Conservation (phyloP, 768 basidiomycete species). For the Russula emetica region DNA sequence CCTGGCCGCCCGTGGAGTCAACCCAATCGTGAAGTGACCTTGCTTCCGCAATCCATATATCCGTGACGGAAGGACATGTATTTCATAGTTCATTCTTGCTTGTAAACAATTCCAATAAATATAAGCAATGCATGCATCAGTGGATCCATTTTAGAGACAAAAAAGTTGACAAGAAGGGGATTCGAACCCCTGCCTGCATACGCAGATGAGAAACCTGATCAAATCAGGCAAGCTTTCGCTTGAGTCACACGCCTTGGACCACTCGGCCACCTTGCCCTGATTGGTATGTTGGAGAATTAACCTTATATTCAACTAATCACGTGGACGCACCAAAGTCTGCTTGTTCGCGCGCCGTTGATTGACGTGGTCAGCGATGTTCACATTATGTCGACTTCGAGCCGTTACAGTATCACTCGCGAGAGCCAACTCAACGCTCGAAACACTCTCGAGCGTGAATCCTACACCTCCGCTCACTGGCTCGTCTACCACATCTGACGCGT, state of each 20-base stretch:
- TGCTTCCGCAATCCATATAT: no score
- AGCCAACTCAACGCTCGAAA: constrained; percentile 22
- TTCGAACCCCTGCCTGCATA: constrained; percentile 33
- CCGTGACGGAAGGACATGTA: neutral
- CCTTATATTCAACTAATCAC: neutral
- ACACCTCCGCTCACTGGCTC: neutral
- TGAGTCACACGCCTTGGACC: constrained; percentile 35
- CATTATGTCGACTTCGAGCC: constrained; percentile 19
- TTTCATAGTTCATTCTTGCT: neutral
- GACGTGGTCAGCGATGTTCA: constrained; percentile 15
- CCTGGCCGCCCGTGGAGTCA: constrained; percentile 50
- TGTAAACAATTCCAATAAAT: neutral
- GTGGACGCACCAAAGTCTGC: neutral
- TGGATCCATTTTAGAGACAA: neutral
- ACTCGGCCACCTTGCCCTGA: constrained; percentile 32
- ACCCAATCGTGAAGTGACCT: constrained; percentile 37
- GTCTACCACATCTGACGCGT: constrained; percentile 2
- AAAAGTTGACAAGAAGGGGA: constrained; percentile 32
- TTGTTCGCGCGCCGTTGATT: neutral
- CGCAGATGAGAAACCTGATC: constrained; percentile 32
- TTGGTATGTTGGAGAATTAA: neutral
- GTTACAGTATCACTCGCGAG: constrained; percentile 16
- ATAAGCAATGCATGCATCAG: neutral
- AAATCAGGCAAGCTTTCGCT: constrained; percentile 31
- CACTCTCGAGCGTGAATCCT: constrained; percentile 5